phyloP scores from a whole-genome alignment of 2,329 filamentous ascomycete species.

The Venturia nashicola region DNA sequence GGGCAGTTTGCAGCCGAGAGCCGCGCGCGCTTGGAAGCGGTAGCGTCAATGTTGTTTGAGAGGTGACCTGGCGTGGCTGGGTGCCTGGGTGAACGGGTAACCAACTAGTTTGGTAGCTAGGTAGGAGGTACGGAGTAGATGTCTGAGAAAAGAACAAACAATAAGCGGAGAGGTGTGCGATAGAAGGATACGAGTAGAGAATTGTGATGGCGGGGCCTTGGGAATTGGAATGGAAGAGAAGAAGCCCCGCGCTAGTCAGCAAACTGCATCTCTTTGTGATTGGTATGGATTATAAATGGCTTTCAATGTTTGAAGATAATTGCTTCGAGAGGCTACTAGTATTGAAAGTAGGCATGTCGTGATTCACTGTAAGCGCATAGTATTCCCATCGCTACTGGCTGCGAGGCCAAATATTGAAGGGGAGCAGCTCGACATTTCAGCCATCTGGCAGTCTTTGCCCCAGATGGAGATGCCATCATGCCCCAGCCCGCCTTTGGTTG shows the following conservation, averaged over 20 bases:
- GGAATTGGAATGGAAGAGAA: background rate
- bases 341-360: background rate
- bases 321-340: background rate
- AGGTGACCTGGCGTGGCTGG: background rate
- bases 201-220: constrained; percentile 3
- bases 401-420: background rate
- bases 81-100: background rate
- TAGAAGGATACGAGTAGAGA: background rate
- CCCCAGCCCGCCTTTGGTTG: background rate
- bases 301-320: background rate
- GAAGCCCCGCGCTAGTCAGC: background rate
- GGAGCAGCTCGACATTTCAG: background rate
- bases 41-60: background rate
- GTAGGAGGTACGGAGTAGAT: background rate
- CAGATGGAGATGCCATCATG: too few species aligned
- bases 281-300: constrained; percentile 1
- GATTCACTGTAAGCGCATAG: background rate
- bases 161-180: background rate
- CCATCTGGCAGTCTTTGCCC: too few species aligned
- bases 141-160: background rate
- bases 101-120: background rate
- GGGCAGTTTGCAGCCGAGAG: constrained; percentile 2
- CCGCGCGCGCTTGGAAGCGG: background rate
- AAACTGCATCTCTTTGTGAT: background rate
- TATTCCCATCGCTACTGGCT: background rate